Evolutionary conservation across 169 alveolate species (phyloP), one percentile per base, ranked within the genome.

Genomic region (Besnoitia besnoiti): DNA sequence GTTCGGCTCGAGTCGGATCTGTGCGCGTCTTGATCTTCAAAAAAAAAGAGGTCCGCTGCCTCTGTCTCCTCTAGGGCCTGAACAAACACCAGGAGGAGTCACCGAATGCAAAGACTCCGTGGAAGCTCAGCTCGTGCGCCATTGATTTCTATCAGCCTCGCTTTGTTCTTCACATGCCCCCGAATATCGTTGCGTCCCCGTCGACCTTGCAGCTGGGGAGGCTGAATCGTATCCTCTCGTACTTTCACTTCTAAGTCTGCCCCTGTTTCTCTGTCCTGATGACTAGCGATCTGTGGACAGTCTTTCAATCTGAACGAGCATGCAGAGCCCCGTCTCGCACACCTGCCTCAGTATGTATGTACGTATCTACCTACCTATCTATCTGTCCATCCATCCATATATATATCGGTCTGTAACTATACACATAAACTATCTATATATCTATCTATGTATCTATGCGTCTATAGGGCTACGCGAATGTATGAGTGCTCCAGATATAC

Each of bases 61-160:
- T 73, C 82, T 8, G 82, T 73, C 12, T 39, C 82, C 44, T 73
- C 82, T 8, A 73, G 82, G 46, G 82, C 82, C 82, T 73, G 82
- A 4, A 73, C 12, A 73, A 73, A 37, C 82, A 73, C 8, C 3
- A n/a, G n/a, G n/a, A n/a, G n/a, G n/a, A n/a, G n/a, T n/a, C n/a
- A n/a, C n/a, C n/a, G n/a, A n/a, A n/a, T n/a, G n/a, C n/a, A 51
- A 51, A 51, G n/a, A 14, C 24, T 51, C 24, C 67, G 24, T 24
- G 14, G n/a, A 51, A 14, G 24, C 24, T 24, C 67, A 24, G 24
- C 67, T 51, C 67, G n/a, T 51, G 67, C 14, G 24, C 67, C n/a
- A 24, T 51, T 24, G 67, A 14, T 51, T 51, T 51, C 67, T 24
- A 24, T 14, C 24, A 51, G 67, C 14, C 24, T 14, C 67, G n/a